These are phyloP conservation scores for Clonostachys rhizophaga DNA, from an alignment of 2,329 filamentous ascomycete genomes.

Conservation along the genomic window DNA sequence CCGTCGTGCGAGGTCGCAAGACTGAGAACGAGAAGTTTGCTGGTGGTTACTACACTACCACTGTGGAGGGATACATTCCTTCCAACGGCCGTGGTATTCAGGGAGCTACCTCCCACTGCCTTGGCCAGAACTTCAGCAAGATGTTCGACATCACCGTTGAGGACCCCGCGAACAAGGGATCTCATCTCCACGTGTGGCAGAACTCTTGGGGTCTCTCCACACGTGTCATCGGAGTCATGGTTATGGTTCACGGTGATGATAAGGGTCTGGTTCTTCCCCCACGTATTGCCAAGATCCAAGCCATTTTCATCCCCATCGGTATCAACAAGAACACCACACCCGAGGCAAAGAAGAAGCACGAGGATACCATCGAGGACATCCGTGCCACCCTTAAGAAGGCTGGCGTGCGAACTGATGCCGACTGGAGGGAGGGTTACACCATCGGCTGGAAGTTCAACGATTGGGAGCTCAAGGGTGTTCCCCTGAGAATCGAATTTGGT, in stretches of 20 bases:
- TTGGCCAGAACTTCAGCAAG: constrained; percentile 97
- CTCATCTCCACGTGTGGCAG: constrained; percentile 88
- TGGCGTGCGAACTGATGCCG: constrained; percentile 73
- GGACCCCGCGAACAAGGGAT: constrained; percentile 77
- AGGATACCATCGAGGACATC: constrained; percentile 71
- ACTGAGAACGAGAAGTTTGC: constrained; percentile 99
- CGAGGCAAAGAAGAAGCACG: constrained; percentile 73
- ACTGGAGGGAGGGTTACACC: constrained; percentile 85
- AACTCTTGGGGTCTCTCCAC: constrained; percentile 99
- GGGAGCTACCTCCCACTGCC: constrained; percentile 87
- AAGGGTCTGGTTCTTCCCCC: constrained; percentile 93
- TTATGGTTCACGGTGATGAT: constrained; percentile 96
- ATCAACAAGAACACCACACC: constrained; percentile 82
- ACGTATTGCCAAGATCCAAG: constrained; percentile 80
- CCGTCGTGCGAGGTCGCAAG: constrained; percentile 89
- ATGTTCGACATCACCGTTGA: constrained; percentile 99
- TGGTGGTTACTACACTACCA: constrained; percentile 93
- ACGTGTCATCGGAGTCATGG: constrained; percentile 96
- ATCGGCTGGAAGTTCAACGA: constrained; percentile 99
- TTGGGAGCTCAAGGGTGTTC: constrained; percentile 95
- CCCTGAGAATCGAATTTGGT: constrained; percentile 90
- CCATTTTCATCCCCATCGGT: constrained; percentile 85
- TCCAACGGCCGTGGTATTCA: constrained; percentile 95
- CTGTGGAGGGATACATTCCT: constrained; percentile 94
- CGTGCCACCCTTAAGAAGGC: constrained; percentile 64